Conservation (phyloP, 208 protist genomes). For the Trypanosoma platydactyli region DNA sequence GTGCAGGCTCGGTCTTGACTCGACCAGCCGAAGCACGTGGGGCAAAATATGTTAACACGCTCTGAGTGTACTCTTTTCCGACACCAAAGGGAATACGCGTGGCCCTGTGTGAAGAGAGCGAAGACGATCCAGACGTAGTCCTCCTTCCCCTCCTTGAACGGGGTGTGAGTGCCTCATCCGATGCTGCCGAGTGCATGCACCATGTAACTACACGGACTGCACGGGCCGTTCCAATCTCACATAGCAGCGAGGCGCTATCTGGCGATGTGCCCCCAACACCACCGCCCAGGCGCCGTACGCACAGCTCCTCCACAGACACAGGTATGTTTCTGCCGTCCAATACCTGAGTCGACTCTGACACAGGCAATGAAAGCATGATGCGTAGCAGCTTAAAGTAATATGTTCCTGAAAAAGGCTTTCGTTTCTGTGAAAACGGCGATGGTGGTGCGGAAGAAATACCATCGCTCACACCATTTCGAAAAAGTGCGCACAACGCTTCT, state of each 20-base stretch:
- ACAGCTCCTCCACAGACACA: conserved; percentile 52
- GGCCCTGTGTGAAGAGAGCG: conserved; percentile 16
- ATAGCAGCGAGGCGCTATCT: conserved; percentile 1
- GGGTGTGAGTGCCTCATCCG: neutral
- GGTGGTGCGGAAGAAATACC: too few relatives aligned
- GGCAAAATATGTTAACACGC: conserved; percentile 15
- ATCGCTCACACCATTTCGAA: neutral
- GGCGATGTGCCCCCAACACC: neutral
- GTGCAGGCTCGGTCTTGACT: too few relatives aligned
- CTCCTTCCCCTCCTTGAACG: neutral
- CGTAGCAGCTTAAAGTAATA: conserved; percentile 25
- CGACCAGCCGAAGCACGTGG: neutral
- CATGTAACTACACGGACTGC: conserved; percentile 23
- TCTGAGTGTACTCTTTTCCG: conserved; percentile 42
- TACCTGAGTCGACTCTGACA: conserved; percentile 9
- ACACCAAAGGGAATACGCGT: conserved; percentile 62
- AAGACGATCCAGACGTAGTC: neutral
- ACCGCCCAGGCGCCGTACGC: conserved; percentile 41
- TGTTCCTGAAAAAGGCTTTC: neutral
- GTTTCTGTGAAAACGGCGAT: too few relatives aligned
- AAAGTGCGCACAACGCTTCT: conserved; percentile 20
- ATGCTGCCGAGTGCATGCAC: conserved; percentile 14
- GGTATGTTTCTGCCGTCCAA: neutral
- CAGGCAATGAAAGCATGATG: conserved; percentile 17
- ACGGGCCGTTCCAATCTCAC: conserved; percentile 17